These are phyloP conservation scores for Aspergillus japonicus DNA, from an alignment of 2,329 filamentous ascomycete species.

Conservation along the genomic window DNA sequence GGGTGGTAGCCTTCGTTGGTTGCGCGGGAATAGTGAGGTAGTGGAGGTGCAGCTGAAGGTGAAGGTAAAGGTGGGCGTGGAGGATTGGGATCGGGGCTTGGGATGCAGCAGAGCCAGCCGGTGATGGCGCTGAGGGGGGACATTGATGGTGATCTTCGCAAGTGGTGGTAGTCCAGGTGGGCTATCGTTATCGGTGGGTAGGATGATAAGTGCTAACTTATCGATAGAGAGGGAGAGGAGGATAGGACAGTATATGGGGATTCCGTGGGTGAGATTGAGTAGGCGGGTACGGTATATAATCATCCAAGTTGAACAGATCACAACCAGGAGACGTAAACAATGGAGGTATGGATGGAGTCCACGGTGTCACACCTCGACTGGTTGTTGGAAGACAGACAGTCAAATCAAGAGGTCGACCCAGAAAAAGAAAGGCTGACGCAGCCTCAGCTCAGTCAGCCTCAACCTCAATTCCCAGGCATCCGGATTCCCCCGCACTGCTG, in stretches of 20 bases:
- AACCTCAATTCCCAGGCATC: conserved; percentile 26
- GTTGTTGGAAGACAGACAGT: background rate
- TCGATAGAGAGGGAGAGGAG: background rate
- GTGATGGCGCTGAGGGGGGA: conserved; percentile 1
- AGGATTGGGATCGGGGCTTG: conserved; percentile 18
- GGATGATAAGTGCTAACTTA: background rate
- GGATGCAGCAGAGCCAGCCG: conserved; percentile 6
- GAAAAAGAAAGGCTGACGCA: conserved; percentile 9
- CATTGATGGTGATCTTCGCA: conserved; percentile 4
- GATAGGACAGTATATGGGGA: background rate
- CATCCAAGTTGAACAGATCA: no score
- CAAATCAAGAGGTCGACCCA: background rate
- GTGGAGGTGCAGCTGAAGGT: conserved; percentile 6
- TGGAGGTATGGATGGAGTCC: background rate
- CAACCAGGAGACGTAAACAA: no score
- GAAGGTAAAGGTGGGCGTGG: background rate
- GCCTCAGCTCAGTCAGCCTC: conserved; percentile 21
- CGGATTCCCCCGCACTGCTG: conserved; percentile 21
- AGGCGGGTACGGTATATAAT: no score
- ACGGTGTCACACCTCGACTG: background rate
- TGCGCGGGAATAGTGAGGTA: background rate
- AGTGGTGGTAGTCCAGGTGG: background rate
- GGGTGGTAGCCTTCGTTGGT: conserved; percentile 29
- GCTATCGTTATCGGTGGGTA: background rate
- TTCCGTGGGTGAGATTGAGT: no score